A percentile compares a stretch with the other conserved stretches of the same genome.
These are phyloP conservation scores for Phanerodontia chrysosporium DNA, from an alignment of 768 basidiomycete genomes.

Conservation along the genomic window DNA sequence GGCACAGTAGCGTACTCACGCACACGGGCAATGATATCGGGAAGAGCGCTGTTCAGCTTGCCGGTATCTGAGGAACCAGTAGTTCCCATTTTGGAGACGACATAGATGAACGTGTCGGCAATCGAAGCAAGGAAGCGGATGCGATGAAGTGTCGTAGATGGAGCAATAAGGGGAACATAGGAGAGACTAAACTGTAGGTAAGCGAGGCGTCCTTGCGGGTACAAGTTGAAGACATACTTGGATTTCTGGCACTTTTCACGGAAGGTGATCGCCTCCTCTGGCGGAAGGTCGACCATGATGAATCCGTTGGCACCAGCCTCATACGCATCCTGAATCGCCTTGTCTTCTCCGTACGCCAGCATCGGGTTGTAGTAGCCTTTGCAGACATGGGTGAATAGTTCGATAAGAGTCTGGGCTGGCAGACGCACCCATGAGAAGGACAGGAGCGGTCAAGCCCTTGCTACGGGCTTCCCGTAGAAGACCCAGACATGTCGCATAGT, in stretches of 20 bases:
- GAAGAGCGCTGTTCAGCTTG: slow-evolving; percentile 70
- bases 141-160: slow-evolving; percentile 82
- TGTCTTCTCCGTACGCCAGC: slow-evolving; percentile 92
- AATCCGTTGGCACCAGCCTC: slow-evolving; percentile 95
- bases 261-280: slow-evolving; percentile 92
- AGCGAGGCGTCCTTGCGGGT: slow-evolving; percentile 4
- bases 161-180: slow-evolving; percentile 93
- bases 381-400: slow-evolving; percentile 1
- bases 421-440: slow-evolving; percentile 86
- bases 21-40: slow-evolving; percentile 80
- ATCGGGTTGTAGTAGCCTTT: slow-evolving; percentile 97
- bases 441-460: slow-evolving; percentile 80
- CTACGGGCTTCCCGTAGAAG: slow-evolving; percentile 73
- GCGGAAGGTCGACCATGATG: slow-evolving; percentile 96
- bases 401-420: neutral
- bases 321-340: slow-evolving; percentile 83
- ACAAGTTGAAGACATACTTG: slow-evolving; percentile 49
- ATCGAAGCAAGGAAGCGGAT: slow-evolving; percentile 90
- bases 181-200: slow-evolving; percentile 56
- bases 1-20: slow-evolving; percentile 75
- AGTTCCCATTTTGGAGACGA: slow-evolving; percentile 99
- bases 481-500: slow-evolving; percentile 70
- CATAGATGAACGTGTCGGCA: slow-evolving; percentile 96
- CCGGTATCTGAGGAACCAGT: slow-evolving; percentile 84
- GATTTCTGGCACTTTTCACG: slow-evolving; percentile 79